phyloP scores from a whole-genome alignment of 257 asterid species.

The Lavandula angustifolia region DNA sequence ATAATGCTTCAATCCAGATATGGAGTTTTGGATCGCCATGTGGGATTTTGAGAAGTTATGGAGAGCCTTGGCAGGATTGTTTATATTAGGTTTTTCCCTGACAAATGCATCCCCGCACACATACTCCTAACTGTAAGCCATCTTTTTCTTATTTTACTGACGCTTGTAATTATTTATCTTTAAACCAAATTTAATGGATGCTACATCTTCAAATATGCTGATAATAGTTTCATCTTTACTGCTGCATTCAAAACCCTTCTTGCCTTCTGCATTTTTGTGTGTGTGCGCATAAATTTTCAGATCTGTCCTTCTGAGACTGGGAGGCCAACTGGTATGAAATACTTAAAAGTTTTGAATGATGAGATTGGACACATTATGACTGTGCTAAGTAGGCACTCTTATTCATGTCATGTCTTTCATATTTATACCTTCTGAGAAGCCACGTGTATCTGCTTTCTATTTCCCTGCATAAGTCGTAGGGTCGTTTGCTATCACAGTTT shows the following conservation, averaged over 20 bases:
- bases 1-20: conserved; percentile 29
- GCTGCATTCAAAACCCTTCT: conserved; percentile 28
- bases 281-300: conserved; percentile 7
- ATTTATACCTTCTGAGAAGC: not conserved
- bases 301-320: not conserved
- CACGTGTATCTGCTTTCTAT: conserved; percentile 5
- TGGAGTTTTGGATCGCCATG: conserved; percentile 30
- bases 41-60: conserved; percentile 39
- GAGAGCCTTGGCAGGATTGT: conserved; percentile 49
- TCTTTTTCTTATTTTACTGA: conserved; percentile 41
- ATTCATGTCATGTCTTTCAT: not conserved
- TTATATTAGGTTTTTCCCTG: conserved; percentile 50
- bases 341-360: not conserved
- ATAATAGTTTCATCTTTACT: conserved; percentile 13
- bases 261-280: conserved; percentile 14
- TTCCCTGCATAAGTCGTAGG: not conserved
- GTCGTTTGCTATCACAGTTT: not conserved
- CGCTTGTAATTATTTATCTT: conserved; percentile 38
- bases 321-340: too few species aligned
- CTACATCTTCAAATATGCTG: conserved; percentile 23
- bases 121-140: conserved; percentile 55
- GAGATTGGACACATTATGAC: not conserved
- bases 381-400: conserved; percentile 2
- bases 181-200: conserved; percentile 32
- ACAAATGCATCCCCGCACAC: conserved; percentile 49